Base-by-base conservation (phyloP, 345 rosid genomes). In the Eucalyptus camaldulensis region DNA sequence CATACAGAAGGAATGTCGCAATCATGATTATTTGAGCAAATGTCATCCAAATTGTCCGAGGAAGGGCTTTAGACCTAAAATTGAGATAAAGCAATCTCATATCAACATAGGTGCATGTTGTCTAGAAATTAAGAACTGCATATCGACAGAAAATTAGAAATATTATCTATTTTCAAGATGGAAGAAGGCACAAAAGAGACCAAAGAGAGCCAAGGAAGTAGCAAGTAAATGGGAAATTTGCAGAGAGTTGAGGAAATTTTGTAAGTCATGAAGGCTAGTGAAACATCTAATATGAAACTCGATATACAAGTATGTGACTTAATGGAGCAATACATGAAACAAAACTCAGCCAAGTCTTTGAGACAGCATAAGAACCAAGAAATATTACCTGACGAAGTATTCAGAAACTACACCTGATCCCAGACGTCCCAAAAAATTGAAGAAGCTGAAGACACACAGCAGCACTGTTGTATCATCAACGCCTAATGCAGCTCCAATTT, bases 381-480 rank as follows among this genome's bases (percentile, higher is more conserved):
- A 22, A 31, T 25, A 88, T 90, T 54, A 97, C 99, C 94, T 96
- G 92, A 96, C 98, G 87, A 96, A 98, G 94, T 96, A 94, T 91
- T 97, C 99, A 31, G 99, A 98, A 88, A 96, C 92, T 86, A 93
- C 95, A 88, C 99, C 99, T 6, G 98, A 94, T 65, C 97, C 94
- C 50, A 98, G 96, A 89, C 99, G 99, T 88, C 99, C 99, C 43
- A 89, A 76, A 91, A 98, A 98, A 91, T 95, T 98, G 94, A 94
- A 96, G 92, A 98, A 96, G 92, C 98, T 93, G 91, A 97, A 97
- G 90, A 95, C 89, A 65, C 96, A 91, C 44, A 98, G 93, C 91
- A 98, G 90, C 69, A 92, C 91, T 8, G 99, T 96, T 24, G 99
- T 96, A 89, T 96, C 95, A 86, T 93, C 91, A 72, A 93, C 94